phyloP scores from a whole-genome alignment of 2,329 filamentous ascomycete species.

The Clarireedia monteithiana region DNA sequence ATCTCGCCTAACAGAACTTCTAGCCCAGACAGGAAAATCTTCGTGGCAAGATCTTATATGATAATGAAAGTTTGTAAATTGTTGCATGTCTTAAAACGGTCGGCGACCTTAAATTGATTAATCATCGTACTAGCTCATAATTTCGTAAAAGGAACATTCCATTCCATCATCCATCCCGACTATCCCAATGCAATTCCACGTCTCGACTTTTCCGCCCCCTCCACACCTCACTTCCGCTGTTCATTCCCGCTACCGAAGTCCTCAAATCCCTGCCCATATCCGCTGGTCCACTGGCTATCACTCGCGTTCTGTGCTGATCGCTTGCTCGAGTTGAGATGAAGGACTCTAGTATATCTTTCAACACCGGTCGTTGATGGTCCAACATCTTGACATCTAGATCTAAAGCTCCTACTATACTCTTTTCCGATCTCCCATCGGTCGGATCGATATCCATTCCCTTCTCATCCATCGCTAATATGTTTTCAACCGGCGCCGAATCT shows the following conservation, averaged over 20 bases:
- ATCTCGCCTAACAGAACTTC: too few relatives aligned
- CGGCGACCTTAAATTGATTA: not conserved
- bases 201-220: slow-evolving; percentile 44
- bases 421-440: not conserved
- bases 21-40: too few relatives aligned
- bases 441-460: not conserved
- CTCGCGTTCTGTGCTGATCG: slow-evolving; percentile 39
- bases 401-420: not conserved
- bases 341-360: slow-evolving; percentile 34
- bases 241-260: slow-evolving; percentile 43
- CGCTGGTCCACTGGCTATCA: slow-evolving; percentile 53
- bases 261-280: slow-evolving; percentile 53
- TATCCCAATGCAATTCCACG: slow-evolving; percentile 51
- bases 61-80: too few relatives aligned
- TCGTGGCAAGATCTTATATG: not conserved
- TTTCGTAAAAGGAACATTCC: not conserved
- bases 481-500: not conserved
- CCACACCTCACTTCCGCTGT: slow-evolving; percentile 48
- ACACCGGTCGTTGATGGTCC: slow-evolving; percentile 1
- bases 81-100: not conserved
- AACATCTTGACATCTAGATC: not conserved
- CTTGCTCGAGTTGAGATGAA: slow-evolving; percentile 41
- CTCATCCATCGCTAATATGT: not conserved
- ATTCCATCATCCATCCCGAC: slow-evolving; percentile 33
- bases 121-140: not conserved